Evolutionary conservation across 2,329 filamentous ascomycete genomes (phyloP).

Genomic region (Dryadomyces quercus-mongolicae): DNA sequence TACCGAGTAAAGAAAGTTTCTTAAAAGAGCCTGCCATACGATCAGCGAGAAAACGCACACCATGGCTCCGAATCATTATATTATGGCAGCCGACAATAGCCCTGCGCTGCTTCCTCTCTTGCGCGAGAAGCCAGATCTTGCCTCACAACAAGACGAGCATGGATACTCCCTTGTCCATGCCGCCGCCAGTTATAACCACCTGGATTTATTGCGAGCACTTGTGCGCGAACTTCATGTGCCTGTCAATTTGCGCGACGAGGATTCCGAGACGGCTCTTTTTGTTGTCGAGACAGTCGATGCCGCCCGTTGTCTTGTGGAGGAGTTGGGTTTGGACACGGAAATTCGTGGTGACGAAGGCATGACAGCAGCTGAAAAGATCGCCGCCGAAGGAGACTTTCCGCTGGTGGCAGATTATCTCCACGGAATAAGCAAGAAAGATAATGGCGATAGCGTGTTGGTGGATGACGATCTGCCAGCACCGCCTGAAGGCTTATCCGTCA

Average conservation of each 20-base stretch:
- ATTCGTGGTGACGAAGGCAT: conserved; percentile 61
- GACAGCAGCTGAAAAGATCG: conserved; percentile 72
- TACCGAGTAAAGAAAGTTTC: no score
- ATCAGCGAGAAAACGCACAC: not conserved
- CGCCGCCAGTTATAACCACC: conserved; percentile 82
- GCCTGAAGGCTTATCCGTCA: conserved; percentile 66
- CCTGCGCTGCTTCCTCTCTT: conserved; percentile 63
- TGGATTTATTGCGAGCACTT: conserved; percentile 64
- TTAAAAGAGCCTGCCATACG: no score
- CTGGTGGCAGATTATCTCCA: conserved; percentile 61
- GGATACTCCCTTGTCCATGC: conserved; percentile 94
- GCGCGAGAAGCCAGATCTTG: conserved; percentile 60
- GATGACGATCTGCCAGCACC: conserved; percentile 41
- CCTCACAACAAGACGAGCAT: conserved; percentile 71
- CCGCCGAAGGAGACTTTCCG: conserved; percentile 65
- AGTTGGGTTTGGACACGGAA: conserved; percentile 58
- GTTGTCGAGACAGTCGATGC: conserved; percentile 74
- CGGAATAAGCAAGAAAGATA: conserved; percentile 16
- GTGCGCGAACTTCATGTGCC: conserved; percentile 66
- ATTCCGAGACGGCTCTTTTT: conserved; percentile 89
- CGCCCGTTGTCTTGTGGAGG: conserved; percentile 69
- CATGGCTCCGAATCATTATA: conserved; percentile 51
- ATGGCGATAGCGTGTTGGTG: conserved; percentile 12
- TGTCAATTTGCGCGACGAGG: conserved; percentile 75
- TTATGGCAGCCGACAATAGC: conserved; percentile 74